These are phyloP conservation scores for Fusarium stilboides DNA, from an alignment of 2,329 filamentous ascomycete species.

Conservation along the genomic window DNA sequence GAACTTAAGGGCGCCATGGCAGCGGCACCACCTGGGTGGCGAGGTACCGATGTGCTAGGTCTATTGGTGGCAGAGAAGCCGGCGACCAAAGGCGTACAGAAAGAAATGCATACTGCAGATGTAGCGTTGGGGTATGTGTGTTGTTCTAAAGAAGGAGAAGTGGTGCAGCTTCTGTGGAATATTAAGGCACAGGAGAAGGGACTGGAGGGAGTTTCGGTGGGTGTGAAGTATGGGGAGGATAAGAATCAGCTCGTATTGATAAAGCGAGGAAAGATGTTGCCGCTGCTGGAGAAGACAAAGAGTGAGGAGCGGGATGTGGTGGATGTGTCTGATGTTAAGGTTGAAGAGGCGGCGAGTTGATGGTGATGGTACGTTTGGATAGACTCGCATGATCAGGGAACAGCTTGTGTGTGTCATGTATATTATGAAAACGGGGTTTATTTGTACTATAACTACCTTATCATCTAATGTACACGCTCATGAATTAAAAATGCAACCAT, in stretches of 20 bases:
- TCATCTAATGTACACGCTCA: not conserved
- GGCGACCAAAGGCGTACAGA: conserved; percentile 84
- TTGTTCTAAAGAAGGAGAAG: conserved; percentile 69
- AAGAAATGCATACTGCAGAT: conserved; percentile 75
- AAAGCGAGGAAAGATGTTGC: conserved; percentile 63
- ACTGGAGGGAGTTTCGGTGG: conserved; percentile 72
- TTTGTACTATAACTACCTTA: not conserved
- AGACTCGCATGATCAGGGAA: not conserved
- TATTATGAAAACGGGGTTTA: not conserved
- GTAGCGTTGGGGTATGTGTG: conserved; percentile 80
- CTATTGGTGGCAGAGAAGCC: conserved; percentile 78
- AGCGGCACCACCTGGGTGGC: conserved; percentile 81
- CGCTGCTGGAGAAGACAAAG: conserved; percentile 33
- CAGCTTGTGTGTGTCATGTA: not conserved
- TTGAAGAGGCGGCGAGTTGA: conserved; percentile 11
- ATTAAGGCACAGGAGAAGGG: conserved; percentile 72
- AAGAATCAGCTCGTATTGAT: conserved; percentile 65
- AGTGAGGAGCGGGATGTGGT: conserved; percentile 6
- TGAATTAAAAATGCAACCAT: not conserved
- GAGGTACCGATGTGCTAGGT: conserved; percentile 75
- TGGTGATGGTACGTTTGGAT: not conserved
- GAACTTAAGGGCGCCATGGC: conserved; percentile 85
- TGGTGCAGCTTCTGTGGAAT: conserved; percentile 84
- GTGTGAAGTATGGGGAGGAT: conserved; percentile 58
- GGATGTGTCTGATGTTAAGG: conserved; percentile 7